Evolutionary conservation across 1,139 yeast species (phyloP).

Genomic region (Sugiyamaella pinicola): DNA sequence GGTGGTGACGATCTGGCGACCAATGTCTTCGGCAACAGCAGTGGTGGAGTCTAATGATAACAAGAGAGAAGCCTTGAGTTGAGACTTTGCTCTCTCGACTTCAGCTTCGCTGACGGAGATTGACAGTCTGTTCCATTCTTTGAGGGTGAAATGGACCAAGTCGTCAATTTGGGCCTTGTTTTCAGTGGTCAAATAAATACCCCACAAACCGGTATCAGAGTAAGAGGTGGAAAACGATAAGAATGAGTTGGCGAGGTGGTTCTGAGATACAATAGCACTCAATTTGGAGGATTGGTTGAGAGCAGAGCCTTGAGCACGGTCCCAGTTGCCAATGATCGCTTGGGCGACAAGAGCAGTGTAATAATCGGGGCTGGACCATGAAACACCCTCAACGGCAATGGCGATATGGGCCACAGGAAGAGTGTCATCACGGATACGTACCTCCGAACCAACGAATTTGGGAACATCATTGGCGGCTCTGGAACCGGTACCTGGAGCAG

Average conservation of each 20-base stretch:
- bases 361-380: conserved; percentile 96
- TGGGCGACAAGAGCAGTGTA: conserved; percentile 95
- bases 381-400: conserved; percentile 94
- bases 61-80: conserved; percentile 86
- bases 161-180: conserved; percentile 65
- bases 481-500: conserved; percentile 70
- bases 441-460: conserved; percentile 81
- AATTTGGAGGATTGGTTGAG: conserved; percentile 88
- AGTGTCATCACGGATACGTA: conserved; percentile 76
- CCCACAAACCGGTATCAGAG: conserved; percentile 98
- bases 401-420: conserved; percentile 92
- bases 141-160: conserved; percentile 69
- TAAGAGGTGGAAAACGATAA: conserved; percentile 97
- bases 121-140: conserved; percentile 88
- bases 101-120: conserved; percentile 82
- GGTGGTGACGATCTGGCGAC: conserved; percentile 93
- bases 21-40: conserved; percentile 96
- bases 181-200: conserved; percentile 88
- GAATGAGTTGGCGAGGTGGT: conserved; percentile 85
- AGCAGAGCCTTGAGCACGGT: conserved; percentile 85
- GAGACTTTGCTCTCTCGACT: conserved; percentile 92
- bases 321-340: conserved; percentile 98
- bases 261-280: conserved; percentile 72
- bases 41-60: conserved; percentile 93
- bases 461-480: conserved; percentile 68